Conservation (phyloP, 306 rosid species). For the Cyclanthera cordifolia region DNA sequence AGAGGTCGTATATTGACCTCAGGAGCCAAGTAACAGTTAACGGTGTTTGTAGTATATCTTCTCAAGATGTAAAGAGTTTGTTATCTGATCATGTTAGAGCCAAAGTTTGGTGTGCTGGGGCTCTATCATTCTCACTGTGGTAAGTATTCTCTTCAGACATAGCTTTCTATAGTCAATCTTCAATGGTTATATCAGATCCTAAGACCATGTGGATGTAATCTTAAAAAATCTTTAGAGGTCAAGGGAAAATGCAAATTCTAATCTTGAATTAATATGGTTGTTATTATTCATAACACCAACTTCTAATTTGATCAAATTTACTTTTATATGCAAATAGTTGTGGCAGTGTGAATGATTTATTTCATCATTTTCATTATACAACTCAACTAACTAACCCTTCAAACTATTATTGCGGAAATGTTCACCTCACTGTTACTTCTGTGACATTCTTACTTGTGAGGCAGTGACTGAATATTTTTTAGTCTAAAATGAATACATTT, state of each 20-base stretch:
- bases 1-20: conserved; percentile 78
- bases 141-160: conserved; percentile 21
- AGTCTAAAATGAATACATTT: neutral
- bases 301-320: neutral
- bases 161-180: neutral
- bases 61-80: conserved; percentile 84
- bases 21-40: conserved; percentile 75
- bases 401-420: no score
- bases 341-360: neutral
- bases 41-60: conserved; percentile 85
- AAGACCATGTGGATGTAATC: neutral
- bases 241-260: neutral
- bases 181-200: neutral
- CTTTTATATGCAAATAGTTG: neutral
- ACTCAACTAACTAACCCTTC: no score
- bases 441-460: no score
- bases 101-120: conserved; percentile 73
- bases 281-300: neutral
- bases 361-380: no score
- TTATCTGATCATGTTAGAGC: conserved; percentile 56
- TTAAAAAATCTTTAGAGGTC: neutral
- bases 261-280: neutral
- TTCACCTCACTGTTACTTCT: no score
- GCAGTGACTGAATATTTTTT: neutral
- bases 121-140: conserved; percentile 82